These are phyloP conservation scores for Anthracocystis walkeri DNA, from an alignment of 1,284 basidiomycete genomes.

Conservation along the genomic window DNA sequence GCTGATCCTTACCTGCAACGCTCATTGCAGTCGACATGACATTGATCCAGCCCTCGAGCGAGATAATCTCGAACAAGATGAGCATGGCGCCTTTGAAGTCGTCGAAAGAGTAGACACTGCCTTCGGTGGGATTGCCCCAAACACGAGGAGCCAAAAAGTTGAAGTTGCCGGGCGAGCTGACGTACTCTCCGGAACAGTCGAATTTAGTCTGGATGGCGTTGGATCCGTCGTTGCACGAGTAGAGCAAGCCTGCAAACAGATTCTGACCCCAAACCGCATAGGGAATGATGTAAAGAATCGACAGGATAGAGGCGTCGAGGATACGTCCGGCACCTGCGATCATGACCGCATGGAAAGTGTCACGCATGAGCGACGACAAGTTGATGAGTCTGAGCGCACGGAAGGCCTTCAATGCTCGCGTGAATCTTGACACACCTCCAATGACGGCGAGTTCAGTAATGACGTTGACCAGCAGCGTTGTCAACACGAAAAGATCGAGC, in stretches of 20 bases:
- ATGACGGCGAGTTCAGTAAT: constrained; percentile 82
- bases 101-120: constrained; percentile 91
- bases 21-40: constrained; percentile 87
- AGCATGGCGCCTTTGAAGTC: constrained; percentile 85
- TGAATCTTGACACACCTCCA: constrained; percentile 80
- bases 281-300: constrained; percentile 91
- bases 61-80: constrained; percentile 96
- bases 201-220: constrained; percentile 73
- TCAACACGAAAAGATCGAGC: constrained; percentile 87
- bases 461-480: constrained; percentile 84
- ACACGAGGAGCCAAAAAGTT: constrained; percentile 83
- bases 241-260: constrained; percentile 88
- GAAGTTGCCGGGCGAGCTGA: constrained; percentile 72
- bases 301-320: constrained; percentile 89
- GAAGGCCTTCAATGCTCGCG: constrained; percentile 87
- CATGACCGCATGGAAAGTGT: constrained; percentile 90
- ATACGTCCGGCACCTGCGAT: constrained; percentile 88
- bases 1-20: constrained; percentile 75
- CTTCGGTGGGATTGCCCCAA: constrained; percentile 87
- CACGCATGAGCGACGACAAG: constrained; percentile 76
- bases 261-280: constrained; percentile 98
- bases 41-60: constrained; percentile 92
- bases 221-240: constrained; percentile 81
- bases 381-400: constrained; percentile 91
- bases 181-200: constrained; percentile 83